phyloP scores from a whole-genome alignment of 108 stramenopile genomes.

The Pseudonitzschia delicatissima region DNA sequence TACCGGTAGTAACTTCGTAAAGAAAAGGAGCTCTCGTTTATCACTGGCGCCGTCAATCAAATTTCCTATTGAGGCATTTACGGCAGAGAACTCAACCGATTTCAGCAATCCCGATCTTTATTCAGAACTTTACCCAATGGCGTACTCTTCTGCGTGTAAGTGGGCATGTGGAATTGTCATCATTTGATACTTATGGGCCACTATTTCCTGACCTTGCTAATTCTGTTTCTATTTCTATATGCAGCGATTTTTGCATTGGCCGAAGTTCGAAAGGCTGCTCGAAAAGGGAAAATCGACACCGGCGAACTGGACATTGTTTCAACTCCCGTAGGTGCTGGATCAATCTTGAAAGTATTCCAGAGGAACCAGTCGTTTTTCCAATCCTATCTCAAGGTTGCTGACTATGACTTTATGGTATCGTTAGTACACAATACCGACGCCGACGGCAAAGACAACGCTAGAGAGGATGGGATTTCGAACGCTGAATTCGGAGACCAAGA shows the following conservation, averaged over 20 bases:
- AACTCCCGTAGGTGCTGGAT: background rate
- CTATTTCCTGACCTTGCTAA: too few relatives aligned
- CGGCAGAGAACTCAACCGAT: background rate
- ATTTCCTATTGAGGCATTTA: background rate
- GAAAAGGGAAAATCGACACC: background rate
- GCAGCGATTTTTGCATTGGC: constrained; percentile 11
- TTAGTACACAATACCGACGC: background rate
- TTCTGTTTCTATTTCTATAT: background rate
- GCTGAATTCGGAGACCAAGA: background rate
- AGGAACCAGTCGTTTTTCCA: background rate
- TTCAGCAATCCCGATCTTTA: background rate
- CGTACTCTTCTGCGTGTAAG: constrained; percentile 1
- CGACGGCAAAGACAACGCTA: background rate
- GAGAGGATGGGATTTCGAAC: background rate
- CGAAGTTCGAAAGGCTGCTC: constrained; percentile 10
- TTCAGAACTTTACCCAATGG: constrained; percentile 1
- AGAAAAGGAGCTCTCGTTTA: background rate
- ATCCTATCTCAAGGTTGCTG: background rate
- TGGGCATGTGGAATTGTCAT: background rate
- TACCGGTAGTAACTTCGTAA: background rate
- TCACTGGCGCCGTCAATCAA: background rate
- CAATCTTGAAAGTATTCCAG: background rate
- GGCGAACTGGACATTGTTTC: background rate
- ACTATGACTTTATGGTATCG: background rate
- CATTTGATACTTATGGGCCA: background rate